Conservation (phyloP, 352 stramenopile species). For the Globisporangium lucens region DNA sequence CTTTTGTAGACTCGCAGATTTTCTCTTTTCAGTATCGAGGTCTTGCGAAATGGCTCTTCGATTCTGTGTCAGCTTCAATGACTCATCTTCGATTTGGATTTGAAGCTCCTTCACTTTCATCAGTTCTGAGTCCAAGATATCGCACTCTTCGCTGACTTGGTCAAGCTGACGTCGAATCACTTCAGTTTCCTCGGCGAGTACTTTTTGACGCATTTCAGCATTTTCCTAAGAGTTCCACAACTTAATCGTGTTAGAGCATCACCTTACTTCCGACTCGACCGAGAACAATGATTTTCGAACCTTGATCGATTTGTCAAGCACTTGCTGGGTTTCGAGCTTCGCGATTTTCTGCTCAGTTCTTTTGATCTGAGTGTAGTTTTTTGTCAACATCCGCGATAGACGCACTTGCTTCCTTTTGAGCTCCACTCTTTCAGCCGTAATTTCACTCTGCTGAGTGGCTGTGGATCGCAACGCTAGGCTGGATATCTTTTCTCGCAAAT, state of each 20-base stretch:
- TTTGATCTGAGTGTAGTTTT: not conserved
- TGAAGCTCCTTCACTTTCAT: not conserved
- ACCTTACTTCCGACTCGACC: not conserved
- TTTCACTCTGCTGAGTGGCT: not conserved
- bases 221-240: not conserved
- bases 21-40: not conserved
- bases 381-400: not conserved
- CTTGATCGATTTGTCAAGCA: not conserved
- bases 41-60: not conserved
- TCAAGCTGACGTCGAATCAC: not conserved
- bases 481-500: not conserved
- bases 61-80: not conserved
- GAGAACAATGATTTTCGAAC: not conserved
- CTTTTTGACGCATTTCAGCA: not conserved
- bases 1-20: not conserved
- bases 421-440: not conserved
- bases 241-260: not conserved
- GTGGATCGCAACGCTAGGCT: not conserved
- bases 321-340: not conserved
- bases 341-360: not conserved
- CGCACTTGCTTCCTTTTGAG: not conserved
- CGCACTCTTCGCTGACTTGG: not conserved
- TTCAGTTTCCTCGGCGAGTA: not conserved
- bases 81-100: not conserved
- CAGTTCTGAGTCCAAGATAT: not conserved